A percentile compares a stretch with the other conserved stretches of the same genome.
Evolutionary conservation across 2,329 filamentous ascomycete species (phyloP).

Genomic region (Neocatenulostroma microsporum): DNA sequence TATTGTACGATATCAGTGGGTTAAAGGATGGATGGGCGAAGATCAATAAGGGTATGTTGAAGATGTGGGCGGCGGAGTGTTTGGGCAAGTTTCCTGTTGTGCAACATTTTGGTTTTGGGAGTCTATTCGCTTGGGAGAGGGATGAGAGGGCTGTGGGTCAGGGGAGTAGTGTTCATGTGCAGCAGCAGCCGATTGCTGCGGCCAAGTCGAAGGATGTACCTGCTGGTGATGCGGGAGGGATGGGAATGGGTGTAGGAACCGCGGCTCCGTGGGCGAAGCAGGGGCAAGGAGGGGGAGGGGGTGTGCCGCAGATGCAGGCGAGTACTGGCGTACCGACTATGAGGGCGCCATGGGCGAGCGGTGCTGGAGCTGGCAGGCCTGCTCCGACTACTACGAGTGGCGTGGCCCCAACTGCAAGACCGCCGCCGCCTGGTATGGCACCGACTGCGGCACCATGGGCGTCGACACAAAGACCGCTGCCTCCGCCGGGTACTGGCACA

Average conservation of each 20-base stretch:
- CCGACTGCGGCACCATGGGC: conserved; percentile 20
- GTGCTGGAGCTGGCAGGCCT: no score
- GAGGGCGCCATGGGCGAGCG: conserved; percentile 21
- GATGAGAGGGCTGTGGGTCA: conserved; percentile 32
- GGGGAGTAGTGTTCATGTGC: conserved; percentile 20
- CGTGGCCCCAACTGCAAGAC: neutral
- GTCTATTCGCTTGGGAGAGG: conserved; percentile 42
- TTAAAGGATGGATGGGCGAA: conserved; percentile 89
- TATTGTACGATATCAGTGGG: conserved; percentile 88
- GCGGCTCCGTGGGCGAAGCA: conserved; percentile 22
- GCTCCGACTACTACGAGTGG: no score
- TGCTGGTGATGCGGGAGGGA: conserved; percentile 3
- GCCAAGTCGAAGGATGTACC: conserved; percentile 18
- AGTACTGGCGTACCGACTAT: conserved; percentile 23
- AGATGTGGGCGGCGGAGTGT: conserved; percentile 98
- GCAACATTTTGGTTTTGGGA: conserved; percentile 66
- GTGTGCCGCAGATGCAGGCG: conserved; percentile 18
- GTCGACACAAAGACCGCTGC: conserved; percentile 3
- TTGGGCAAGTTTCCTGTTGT: conserved; percentile 95
- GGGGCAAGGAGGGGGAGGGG: conserved; percentile 2
- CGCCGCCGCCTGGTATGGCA: conserved; percentile 3
- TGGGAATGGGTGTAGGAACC: conserved; percentile 17
- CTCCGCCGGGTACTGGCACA: neutral
- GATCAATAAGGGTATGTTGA: conserved; percentile 95
- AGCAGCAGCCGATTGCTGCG: conserved; percentile 22